Evolutionary conservation across 1,284 basidiomycete genomes (phyloP).

Genomic region (Baeospora myosura): DNA sequence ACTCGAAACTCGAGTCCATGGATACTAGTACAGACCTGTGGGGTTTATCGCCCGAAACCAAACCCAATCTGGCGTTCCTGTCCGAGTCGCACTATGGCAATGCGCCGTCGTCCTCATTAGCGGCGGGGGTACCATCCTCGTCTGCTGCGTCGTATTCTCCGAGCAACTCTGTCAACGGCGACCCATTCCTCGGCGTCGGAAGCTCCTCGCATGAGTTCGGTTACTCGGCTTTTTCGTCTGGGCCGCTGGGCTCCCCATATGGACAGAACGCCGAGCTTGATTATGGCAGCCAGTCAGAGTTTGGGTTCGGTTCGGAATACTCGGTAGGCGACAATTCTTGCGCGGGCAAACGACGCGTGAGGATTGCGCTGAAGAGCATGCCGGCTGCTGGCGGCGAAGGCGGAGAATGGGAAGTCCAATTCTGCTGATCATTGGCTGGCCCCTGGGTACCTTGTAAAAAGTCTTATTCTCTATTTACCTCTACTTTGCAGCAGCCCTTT

Average conservation of each 20-base stretch:
- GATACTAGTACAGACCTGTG: conserved; percentile 7
- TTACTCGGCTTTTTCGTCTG: conserved; percentile 26
- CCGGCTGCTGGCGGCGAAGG: conserved; percentile 53
- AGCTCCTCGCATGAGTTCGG: conserved; percentile 30
- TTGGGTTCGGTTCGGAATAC: conserved; percentile 36
- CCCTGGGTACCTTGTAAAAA: no score
- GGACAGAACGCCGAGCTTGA: conserved; percentile 22
- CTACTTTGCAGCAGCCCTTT: no score
- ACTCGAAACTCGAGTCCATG: conserved; percentile 17
- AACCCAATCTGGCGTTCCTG: conserved; percentile 16
- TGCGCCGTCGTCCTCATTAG: conserved; percentile 16
- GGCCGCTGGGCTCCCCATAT: conserved; percentile 22
- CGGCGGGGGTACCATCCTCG: no score
- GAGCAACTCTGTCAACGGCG: conserved; percentile 21
- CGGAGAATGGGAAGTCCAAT: conserved; percentile 67
- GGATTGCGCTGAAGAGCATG: conserved; percentile 58
- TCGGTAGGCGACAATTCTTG: conserved; percentile 26
- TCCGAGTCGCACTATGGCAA: conserved; percentile 16
- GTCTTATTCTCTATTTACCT: no score
- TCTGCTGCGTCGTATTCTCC: conserved; percentile 17
- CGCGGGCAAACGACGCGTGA: conserved; percentile 40
- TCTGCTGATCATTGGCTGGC: conserved; percentile 49
- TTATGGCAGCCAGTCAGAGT: conserved; percentile 24
- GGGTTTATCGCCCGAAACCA: conserved; percentile 9
- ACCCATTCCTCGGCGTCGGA: conserved; percentile 53